Evolutionary conservation across 257 asterid genomes (phyloP).

Genomic region (Solanum boliviense): DNA sequence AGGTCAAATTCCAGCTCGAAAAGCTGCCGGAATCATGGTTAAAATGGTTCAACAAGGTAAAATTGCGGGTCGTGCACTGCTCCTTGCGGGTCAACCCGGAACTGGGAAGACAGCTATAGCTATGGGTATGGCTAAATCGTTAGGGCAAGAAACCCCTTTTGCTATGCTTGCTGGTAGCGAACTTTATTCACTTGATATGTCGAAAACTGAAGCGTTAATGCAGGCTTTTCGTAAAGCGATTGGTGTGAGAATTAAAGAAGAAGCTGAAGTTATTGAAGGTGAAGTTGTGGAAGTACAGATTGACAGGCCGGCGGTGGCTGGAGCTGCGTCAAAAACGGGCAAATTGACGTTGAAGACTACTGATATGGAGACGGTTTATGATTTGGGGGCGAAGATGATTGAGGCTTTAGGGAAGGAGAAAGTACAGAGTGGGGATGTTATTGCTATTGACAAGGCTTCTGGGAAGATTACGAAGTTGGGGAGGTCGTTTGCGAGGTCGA

Average conservation of each 20-base stretch:
- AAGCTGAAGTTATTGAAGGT: slow-evolving; percentile 82
- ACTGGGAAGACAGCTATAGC: slow-evolving; percentile 84
- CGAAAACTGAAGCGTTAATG: slow-evolving; percentile 82
- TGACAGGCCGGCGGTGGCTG: slow-evolving; percentile 74
- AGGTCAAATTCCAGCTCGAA: slow-evolving; percentile 69
- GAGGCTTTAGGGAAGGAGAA: slow-evolving; percentile 88
- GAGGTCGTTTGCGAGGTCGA: slow-evolving; percentile 74
- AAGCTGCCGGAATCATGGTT: slow-evolving; percentile 75
- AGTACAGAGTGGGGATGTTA: slow-evolving; percentile 89
- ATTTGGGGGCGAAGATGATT: slow-evolving; percentile 83
- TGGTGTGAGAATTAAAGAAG: slow-evolving; percentile 83
- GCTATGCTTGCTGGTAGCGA: slow-evolving; percentile 93
- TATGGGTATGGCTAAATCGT: slow-evolving; percentile 88
- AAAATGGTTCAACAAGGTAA: slow-evolving; percentile 77
- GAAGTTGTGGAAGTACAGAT: slow-evolving; percentile 78
- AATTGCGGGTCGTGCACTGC: slow-evolving; percentile 75
- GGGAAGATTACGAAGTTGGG: slow-evolving; percentile 85
- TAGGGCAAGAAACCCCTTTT: slow-evolving; percentile 83
- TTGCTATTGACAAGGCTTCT: slow-evolving; percentile 84
- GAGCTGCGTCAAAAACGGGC: slow-evolving; percentile 80
- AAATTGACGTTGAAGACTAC: slow-evolving; percentile 73
- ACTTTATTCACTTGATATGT: slow-evolving; percentile 81
- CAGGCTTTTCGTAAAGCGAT: slow-evolving; percentile 85
- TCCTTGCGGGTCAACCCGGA: slow-evolving; percentile 81
- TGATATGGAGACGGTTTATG: slow-evolving; percentile 86